Evolutionary conservation across 225 moss, liverwort and hornwort genomes (phyloP).

Genomic region (Climacium dendroides): DNA sequence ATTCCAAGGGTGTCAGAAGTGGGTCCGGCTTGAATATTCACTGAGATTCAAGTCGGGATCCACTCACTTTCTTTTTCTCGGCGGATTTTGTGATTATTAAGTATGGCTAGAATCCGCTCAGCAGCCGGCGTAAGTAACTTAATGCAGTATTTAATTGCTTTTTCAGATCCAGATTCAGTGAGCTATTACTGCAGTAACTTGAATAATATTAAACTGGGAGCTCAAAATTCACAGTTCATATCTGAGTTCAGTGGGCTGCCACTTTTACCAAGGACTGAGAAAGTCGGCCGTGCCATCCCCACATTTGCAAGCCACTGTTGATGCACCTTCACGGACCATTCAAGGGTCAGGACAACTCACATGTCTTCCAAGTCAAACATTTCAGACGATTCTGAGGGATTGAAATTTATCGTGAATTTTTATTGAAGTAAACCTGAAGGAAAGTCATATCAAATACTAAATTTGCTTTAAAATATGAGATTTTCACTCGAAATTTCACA

Average conservation of each 20-base stretch:
- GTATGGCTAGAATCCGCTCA: background rate
- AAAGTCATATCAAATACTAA: too few relatives aligned
- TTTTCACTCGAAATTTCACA: too few relatives aligned
- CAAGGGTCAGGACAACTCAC: background rate
- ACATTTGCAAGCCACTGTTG: background rate
- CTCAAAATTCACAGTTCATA: background rate
- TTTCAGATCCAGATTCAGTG: background rate
- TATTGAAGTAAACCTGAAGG: background rate
- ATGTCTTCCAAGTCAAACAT: too few relatives aligned
- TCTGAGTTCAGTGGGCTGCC: background rate
- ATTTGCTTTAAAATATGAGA: background rate
- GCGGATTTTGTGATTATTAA: background rate
- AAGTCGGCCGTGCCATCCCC: background rate
- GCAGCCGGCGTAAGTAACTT: too few relatives aligned
- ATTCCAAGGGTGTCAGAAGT: background rate
- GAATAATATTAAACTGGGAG: background rate
- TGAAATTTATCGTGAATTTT: background rate
- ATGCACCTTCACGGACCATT: background rate
- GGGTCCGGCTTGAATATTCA: conserved; percentile 2
- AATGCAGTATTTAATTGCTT: background rate
- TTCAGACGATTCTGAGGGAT: background rate
- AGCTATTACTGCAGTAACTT: background rate
- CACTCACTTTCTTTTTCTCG: background rate
- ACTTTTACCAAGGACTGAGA: background rate
- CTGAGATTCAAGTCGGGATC: conserved; percentile 2